Conservation (phyloP, 345 rosid genomes). For the Citrus medica region DNA sequence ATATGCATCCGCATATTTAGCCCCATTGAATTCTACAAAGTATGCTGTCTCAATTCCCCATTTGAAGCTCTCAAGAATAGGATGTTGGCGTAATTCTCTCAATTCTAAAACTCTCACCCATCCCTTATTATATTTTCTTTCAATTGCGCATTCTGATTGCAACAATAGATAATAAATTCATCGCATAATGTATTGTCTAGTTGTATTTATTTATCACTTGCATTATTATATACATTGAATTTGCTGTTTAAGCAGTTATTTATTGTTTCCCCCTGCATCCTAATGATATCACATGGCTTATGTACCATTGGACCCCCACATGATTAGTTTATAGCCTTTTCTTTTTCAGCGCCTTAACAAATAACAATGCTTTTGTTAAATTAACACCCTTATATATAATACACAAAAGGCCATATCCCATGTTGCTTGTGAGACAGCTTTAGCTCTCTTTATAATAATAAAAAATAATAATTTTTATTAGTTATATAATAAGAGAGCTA, state of each 20-base stretch:
- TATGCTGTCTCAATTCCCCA: background rate
- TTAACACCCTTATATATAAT: conserved; percentile 7
- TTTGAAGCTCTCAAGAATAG: conserved; percentile 18
- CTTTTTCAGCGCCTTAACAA: conserved; percentile 15
- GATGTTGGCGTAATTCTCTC: conserved; percentile 29
- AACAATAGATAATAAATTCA: conserved; percentile 3
- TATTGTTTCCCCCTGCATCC: background rate
- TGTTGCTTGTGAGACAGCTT: conserved; percentile 5
- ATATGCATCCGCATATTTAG: background rate
- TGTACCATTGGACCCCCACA: conserved; percentile 40
- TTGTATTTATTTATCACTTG: background rate
- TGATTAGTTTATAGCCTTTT: conserved; percentile 20
- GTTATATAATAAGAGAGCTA: background rate
- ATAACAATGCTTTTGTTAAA: conserved; percentile 4
- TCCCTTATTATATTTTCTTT: background rate
- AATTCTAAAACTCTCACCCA: background rate
- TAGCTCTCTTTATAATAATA: background rate
- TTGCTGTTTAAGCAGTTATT: conserved; percentile 10
- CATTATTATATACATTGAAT: conserved; percentile 22
- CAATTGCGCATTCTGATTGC: conserved; percentile 12
- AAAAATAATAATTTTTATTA: background rate
- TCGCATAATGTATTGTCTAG: background rate
- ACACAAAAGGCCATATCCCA: conserved; percentile 24
- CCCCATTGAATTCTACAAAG: background rate
- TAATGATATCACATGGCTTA: conserved; percentile 59